Evolutionary conservation across 371 early-diverging fungal species (phyloP).

Genomic region (Rhizomucor pusillus): DNA sequence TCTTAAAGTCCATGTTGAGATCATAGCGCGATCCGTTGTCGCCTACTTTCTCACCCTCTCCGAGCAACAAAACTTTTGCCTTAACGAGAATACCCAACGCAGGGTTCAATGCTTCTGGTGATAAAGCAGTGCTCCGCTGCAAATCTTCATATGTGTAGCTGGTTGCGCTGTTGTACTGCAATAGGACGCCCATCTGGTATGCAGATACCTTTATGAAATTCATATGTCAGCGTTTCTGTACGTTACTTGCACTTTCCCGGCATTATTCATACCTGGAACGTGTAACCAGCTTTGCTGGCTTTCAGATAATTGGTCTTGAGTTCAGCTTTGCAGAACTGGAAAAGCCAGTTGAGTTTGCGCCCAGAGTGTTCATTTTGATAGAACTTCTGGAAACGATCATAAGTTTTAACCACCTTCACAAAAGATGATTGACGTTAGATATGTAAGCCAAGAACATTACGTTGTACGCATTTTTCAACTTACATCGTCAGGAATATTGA

Average conservation of each 20-base stretch:
- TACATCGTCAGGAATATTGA: slow-evolving; percentile 84
- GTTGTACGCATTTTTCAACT: not conserved
- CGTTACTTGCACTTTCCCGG: not conserved
- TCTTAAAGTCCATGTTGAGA: slow-evolving; percentile 86
- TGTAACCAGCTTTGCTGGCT: slow-evolving; percentile 65
- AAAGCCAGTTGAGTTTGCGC: slow-evolving; percentile 90
- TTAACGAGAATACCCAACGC: slow-evolving; percentile 78
- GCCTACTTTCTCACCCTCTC: slow-evolving; percentile 50
- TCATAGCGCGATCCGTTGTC: slow-evolving; percentile 57
- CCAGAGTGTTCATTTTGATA: slow-evolving; percentile 83
- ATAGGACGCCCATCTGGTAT: slow-evolving; percentile 88
- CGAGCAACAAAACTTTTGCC: slow-evolving; percentile 70
- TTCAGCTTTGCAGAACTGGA: slow-evolving; percentile 87
- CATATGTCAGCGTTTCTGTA: not conserved
- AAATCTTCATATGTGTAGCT: slow-evolving; percentile 68
- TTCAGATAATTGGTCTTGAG: slow-evolving; percentile 81
- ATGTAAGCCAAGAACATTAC: too few relatives aligned
- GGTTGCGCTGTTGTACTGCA: slow-evolving; percentile 75
- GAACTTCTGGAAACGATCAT: slow-evolving; percentile 80
- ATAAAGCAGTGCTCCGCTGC: slow-evolving; percentile 66
- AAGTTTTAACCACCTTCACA: slow-evolving; percentile 62
- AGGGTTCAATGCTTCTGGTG: slow-evolving; percentile 63
- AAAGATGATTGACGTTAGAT: not conserved
- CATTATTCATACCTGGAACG: slow-evolving; percentile 56
- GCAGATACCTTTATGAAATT: slow-evolving; percentile 56